Evolutionary conservation across 2,329 filamentous ascomycete genomes (phyloP).

Genomic region (Diaporthe sp.): DNA sequence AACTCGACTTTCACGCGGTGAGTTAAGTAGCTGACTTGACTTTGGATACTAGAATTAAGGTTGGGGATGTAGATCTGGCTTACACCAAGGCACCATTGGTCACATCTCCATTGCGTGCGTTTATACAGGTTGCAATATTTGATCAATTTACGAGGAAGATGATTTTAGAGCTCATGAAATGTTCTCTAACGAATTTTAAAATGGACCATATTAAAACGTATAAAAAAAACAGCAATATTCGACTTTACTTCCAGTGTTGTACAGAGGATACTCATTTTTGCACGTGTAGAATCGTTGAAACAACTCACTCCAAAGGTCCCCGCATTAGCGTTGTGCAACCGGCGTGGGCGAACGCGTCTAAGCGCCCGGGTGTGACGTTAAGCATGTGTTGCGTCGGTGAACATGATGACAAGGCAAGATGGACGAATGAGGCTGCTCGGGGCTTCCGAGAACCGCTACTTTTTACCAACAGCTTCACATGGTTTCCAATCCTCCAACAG

Average conservation of each 20-base stretch:
- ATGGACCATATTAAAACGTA: not conserved
- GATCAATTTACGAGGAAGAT: too few species aligned
- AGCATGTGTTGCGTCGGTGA: not conserved
- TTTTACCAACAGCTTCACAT: not conserved
- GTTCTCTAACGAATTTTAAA: too few species aligned
- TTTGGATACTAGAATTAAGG: not conserved
- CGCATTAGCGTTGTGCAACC: slow-evolving; percentile 17
- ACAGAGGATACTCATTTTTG: not conserved
- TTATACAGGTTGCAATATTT: not conserved
- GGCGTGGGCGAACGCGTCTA: not conserved
- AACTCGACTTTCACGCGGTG: not conserved
- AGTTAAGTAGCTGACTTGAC: not conserved
- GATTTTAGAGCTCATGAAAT: not conserved
- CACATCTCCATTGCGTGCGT: not conserved
- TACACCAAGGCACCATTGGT: not conserved
- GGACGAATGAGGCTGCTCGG: not conserved
- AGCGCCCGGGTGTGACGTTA: not conserved
- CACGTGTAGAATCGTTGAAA: slow-evolving; percentile 10
- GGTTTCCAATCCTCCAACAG: not conserved
- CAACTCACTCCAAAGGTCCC: not conserved
- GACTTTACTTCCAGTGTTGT: not conserved
- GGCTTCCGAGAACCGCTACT: not conserved
- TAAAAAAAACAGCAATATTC: not conserved
- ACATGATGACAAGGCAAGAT: not conserved
- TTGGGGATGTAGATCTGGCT: not conserved